Base-by-base conservation (phyloP, 139 green algal species). In the Chlorella vulgaris region DNA sequence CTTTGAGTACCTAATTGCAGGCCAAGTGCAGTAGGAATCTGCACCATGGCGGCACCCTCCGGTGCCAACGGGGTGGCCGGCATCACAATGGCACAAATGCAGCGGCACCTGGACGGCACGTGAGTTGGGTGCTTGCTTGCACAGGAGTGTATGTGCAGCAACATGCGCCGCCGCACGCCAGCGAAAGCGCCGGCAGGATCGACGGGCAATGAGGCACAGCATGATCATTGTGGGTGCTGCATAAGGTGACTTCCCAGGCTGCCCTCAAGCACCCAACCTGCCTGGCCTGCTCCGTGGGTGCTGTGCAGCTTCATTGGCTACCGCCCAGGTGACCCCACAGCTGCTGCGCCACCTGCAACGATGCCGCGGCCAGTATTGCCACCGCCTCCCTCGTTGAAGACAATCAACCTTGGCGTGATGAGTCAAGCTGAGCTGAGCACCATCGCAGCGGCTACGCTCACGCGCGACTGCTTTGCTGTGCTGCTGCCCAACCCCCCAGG, bases 221-320 rank as follows among this genome's bases (percentile, higher is more conserved):
- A n/a, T n/a, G n/a, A n/a, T n/a, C n/a, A n/a, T n/a, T n/a, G n/a
- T n/a, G n/a, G n/a, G n/a, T n/a, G n/a, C n/a, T n/a, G n/a, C n/a
- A n/a, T n/a, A n/a, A n/a, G n/a, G n/a, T n/a, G n/a, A n/a, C n/a
- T n/a, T n/a, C n/a, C n/a, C n/a, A n/a, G 10, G 42, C 7, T 40
- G 69, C 18, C n/a, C 35, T 53, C 8, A 42, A 13, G 13, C 26
- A n/a, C 6, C 7, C 29, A 28, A 43, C 62, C 62, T 28, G 28
- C 4, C 31, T 43, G 33, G 5, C 24, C n/a, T n/a, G n/a, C n/a
- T n/a, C n/a, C n/a, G n/a, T n/a, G n/a, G n/a, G n/a, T n/a, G n/a
- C n/a, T n/a, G 24, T 60, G 58, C 81, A 86, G 81, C 3, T 69
- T 80, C 58, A 66, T 86, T 29, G 81, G 81, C 40, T 80, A 76